Evolutionary conservation across 1,139 yeast species (phyloP).

Genomic region (Pichia sp.): DNA sequence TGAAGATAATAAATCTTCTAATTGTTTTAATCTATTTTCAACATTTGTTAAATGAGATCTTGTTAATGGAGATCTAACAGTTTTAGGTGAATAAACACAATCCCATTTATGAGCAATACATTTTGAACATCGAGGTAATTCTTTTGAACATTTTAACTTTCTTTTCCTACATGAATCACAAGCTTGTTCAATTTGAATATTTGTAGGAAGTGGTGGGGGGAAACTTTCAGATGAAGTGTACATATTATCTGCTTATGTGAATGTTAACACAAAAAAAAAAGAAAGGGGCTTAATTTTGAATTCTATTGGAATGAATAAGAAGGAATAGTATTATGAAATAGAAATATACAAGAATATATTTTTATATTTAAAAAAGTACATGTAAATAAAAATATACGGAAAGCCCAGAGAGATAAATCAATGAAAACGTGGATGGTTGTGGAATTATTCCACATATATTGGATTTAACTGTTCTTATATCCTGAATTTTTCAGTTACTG

Average conservation of each 20-base stretch:
- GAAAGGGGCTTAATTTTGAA: no score
- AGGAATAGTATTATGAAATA: no score
- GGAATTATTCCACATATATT: no score
- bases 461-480: no score
- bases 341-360: no score
- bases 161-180: slow-evolving; percentile 58
- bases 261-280: neutral
- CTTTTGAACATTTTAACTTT: slow-evolving; percentile 54
- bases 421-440: no score
- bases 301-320: no score
- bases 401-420: no score
- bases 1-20: slow-evolving; percentile 47
- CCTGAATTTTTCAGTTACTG: no score
- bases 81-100: slow-evolving; percentile 66
- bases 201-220: slow-evolving; percentile 7
- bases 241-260: no score
- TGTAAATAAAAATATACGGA: no score
- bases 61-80: slow-evolving; percentile 75
- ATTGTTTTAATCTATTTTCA: slow-evolving; percentile 52
- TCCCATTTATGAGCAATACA: slow-evolving; percentile 69
- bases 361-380: no score
- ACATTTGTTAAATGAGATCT: slow-evolving; percentile 75
- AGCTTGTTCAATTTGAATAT: slow-evolving; percentile 29
- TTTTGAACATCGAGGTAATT: slow-evolving; percentile 69
- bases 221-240: neutral